Base-by-base conservation (phyloP, 495 filamentous ascomycete species). In the Penicillium atrosanguineum region DNA sequence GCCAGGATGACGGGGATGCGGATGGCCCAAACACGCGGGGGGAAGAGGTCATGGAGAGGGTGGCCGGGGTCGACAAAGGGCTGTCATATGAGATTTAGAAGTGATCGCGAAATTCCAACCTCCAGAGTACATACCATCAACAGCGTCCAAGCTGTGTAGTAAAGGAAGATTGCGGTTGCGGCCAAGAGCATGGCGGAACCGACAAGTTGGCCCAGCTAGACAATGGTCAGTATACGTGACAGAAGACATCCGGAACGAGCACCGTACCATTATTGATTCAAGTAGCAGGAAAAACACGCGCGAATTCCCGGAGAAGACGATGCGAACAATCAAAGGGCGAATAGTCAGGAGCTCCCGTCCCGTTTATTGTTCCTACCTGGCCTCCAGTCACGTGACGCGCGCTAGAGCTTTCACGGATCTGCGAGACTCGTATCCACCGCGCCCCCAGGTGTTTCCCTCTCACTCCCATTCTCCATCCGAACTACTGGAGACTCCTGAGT, bases 71-170 rank as follows among this genome's bases (percentile, higher is more conserved):
- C 94, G 65, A 99, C 95, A 72, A 97, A 99, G 63, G 94, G 94
- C 94, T 98, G 46, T 44, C 50, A 14, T n/a, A 23, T 41, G 14
- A 54, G 48, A n/a, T n/a, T 57, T 31, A 52, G 50, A 39, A 51
- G 20, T 18, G 15, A 44, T 45, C 14, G 47, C 38, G 21, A 29
- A 36, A 29, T 23, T 46, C 23, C 31, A 12, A 15, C 29, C 3
- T 28, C 20, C 19, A 55, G 37, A 34, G 31, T 38, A 61, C 64
- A 53, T 82, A 96, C 94, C 89, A 99, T 97, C 48, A 97, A 80
- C 50, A 99, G 77, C 4, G 94, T 97, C 94, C 94, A 99, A 63
- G 95, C 83, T 16, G 91, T 95, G 75, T 99, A 99, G 81, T 99
- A 99, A 56, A 95, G 84, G 73, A 99, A 99, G 75, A 99, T 90